Evolutionary conservation across 2,329 filamentous ascomycete species (phyloP).

Genomic region (Colletotrichum sp.): DNA sequence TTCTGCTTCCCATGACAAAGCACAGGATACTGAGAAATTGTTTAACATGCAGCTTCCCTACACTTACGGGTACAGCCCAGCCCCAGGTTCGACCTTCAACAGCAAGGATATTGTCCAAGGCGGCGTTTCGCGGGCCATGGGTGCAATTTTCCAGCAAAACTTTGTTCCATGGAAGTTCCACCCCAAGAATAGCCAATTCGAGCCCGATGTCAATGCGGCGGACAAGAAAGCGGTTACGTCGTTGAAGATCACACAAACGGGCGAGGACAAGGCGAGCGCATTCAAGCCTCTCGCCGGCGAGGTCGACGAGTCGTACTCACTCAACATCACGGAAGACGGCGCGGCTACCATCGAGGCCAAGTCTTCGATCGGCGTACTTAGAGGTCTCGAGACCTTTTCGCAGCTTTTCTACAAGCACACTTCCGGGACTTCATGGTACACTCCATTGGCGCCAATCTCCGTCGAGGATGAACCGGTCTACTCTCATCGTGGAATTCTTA

Average conservation of each 20-base stretch:
- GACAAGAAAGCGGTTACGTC: slow-evolving; percentile 56
- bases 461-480: slow-evolving; percentile 80
- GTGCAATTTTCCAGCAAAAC: slow-evolving; percentile 69
- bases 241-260: slow-evolving; percentile 68
- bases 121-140: slow-evolving; percentile 63
- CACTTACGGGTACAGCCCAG: slow-evolving; percentile 47
- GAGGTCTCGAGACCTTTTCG: slow-evolving; percentile 76
- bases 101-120: slow-evolving; percentile 60
- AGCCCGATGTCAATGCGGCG: slow-evolving; percentile 56
- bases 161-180: slow-evolving; percentile 83
- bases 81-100: slow-evolving; percentile 41
- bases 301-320: slow-evolving; percentile 77
- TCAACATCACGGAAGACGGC: slow-evolving; percentile 64
- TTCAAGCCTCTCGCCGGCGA: slow-evolving; percentile 66
- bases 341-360: slow-evolving; percentile 66
- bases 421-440: slow-evolving; percentile 65
- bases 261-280: slow-evolving; percentile 55
- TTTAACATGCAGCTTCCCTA: slow-evolving; percentile 51
- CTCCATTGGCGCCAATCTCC: slow-evolving; percentile 69
- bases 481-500: slow-evolving; percentile 76
- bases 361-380: slow-evolving; percentile 72
- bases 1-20: slow-evolving; percentile 19
- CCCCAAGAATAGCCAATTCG: slow-evolving; percentile 65
- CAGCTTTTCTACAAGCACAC: slow-evolving; percentile 82
- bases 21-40: slow-evolving; percentile 36